phyloP scores from a whole-genome alignment of 2,329 filamentous ascomycete species.

The Fusarium sp. region DNA sequence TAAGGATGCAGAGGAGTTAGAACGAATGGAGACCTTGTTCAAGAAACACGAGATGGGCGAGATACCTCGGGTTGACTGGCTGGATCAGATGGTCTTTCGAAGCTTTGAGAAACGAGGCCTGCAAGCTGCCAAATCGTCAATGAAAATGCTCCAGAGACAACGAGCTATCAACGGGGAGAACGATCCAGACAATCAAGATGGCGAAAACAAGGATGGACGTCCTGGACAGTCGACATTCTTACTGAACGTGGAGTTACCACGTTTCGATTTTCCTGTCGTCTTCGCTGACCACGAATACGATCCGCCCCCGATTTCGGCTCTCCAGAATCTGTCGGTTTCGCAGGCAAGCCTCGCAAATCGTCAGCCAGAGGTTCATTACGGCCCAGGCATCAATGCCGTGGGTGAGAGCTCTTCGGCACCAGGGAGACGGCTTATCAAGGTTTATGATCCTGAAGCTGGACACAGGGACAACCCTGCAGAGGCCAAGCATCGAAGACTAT shows the following conservation, averaged over 20 bases:
- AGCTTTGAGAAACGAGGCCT: slow-evolving; percentile 83
- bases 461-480: slow-evolving; percentile 93
- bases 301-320: slow-evolving; percentile 81
- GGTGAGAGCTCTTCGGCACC: slow-evolving; percentile 62
- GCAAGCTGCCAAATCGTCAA: slow-evolving; percentile 71
- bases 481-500: slow-evolving; percentile 90
- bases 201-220: slow-evolving; percentile 58
- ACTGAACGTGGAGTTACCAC: slow-evolving; percentile 89
- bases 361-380: slow-evolving; percentile 88
- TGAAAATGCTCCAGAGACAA: slow-evolving; percentile 67
- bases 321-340: slow-evolving; percentile 68
- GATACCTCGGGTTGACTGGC: slow-evolving; percentile 91
- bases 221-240: slow-evolving; percentile 72
- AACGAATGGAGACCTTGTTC: slow-evolving; percentile 87
- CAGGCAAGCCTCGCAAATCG: slow-evolving; percentile 80
- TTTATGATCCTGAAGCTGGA: slow-evolving; percentile 94
- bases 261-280: slow-evolving; percentile 95
- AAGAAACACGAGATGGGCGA: slow-evolving; percentile 99
- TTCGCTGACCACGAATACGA: slow-evolving; percentile 96
- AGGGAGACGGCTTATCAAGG: slow-evolving; percentile 76
- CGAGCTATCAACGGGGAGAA: slow-evolving; percentile 56
- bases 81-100: slow-evolving; percentile 93
- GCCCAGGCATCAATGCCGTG: slow-evolving; percentile 85
- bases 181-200: slow-evolving; percentile 43
- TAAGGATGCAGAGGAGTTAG: slow-evolving; percentile 84